Conservation (phyloP, 768 basidiomycete species). For the Stropharia rugosoannulata region DNA sequence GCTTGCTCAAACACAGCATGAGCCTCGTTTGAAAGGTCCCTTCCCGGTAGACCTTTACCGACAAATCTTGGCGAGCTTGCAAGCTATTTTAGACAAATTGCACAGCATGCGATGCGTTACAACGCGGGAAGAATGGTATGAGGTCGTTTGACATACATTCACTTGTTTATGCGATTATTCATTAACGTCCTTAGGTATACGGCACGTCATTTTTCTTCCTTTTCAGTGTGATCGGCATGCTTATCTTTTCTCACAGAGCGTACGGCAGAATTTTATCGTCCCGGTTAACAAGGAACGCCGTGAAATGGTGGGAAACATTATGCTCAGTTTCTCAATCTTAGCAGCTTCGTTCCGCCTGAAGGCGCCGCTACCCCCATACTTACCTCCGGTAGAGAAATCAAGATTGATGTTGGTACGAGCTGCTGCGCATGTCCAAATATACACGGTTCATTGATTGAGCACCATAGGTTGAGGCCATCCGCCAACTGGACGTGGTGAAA, state of each 20-base stretch:
- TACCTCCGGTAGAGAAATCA: conserved; percentile 89
- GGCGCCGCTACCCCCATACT: conserved; percentile 92
- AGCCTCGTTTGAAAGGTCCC: conserved; percentile 93
- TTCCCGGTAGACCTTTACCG: conserved; percentile 89
- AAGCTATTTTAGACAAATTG: conserved; percentile 83
- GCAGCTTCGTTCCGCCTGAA: conserved; percentile 82
- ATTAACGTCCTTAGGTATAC: conserved; percentile 55
- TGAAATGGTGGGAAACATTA: conserved; percentile 95
- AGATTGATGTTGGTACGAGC: conserved; percentile 69
- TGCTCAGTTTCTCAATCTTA: conserved; percentile 82
- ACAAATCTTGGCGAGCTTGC: conserved; percentile 76
- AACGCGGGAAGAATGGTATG: conserved; percentile 89
- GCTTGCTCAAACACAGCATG: conserved; percentile 87
- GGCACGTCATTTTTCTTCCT: conserved; percentile 36
- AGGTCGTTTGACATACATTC: conserved; percentile 10
- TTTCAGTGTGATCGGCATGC: not conserved
- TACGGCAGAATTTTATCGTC: conserved; percentile 83
- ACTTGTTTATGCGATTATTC: conserved; percentile 4
- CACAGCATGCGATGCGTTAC: conserved; percentile 99
- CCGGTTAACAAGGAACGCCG: conserved; percentile 88
- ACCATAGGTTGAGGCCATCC: conserved; percentile 74
- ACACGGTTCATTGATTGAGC: conserved; percentile 2
- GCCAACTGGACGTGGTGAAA: conserved; percentile 85
- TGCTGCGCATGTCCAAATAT: not conserved
- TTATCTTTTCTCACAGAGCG: conserved; percentile 46